phyloP scores from a whole-genome alignment of 2,329 filamentous ascomycete species.

The Arthrinium phaeospermum region DNA sequence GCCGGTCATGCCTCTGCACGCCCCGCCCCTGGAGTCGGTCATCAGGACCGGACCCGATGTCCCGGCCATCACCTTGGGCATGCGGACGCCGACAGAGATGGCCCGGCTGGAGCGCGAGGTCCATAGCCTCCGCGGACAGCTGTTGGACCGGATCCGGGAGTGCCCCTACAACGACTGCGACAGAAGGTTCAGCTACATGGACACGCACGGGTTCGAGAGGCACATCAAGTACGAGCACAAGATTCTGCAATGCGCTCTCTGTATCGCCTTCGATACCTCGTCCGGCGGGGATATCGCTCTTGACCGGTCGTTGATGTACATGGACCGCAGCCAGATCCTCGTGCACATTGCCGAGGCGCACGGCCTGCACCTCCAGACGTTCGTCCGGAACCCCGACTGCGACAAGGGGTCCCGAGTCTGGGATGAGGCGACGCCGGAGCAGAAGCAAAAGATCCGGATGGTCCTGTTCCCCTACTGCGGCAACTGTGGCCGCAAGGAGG shows the following conservation, averaged over 20 bases:
- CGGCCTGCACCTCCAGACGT: neutral
- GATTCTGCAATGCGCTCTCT: constrained; percentile 36
- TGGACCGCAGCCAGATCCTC: constrained; percentile 19
- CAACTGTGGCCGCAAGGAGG: constrained; percentile 20
- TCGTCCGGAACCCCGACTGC: neutral
- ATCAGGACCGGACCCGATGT: constrained; percentile 41
- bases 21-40: constrained; percentile 42
- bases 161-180: constrained; percentile 48
- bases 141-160: constrained; percentile 41
- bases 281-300: neutral
- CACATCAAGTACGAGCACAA: constrained; percentile 45
- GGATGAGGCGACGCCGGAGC: neutral
- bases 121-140: constrained; percentile 40
- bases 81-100: constrained; percentile 49
- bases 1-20: constrained; percentile 44
- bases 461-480: constrained; percentile 10
- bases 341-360: neutral
- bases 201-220: constrained; percentile 37
- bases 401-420: neutral
- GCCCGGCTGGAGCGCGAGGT: constrained; percentile 43
- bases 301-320: constrained; percentile 12
- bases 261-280: constrained; percentile 8
- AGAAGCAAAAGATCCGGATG: neutral
- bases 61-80: constrained; percentile 43
- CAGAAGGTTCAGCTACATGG: constrained; percentile 38